Conservation (phyloP, 2,329 filamentous ascomycete genomes). For the Fusarium drepaniforme region DNA sequence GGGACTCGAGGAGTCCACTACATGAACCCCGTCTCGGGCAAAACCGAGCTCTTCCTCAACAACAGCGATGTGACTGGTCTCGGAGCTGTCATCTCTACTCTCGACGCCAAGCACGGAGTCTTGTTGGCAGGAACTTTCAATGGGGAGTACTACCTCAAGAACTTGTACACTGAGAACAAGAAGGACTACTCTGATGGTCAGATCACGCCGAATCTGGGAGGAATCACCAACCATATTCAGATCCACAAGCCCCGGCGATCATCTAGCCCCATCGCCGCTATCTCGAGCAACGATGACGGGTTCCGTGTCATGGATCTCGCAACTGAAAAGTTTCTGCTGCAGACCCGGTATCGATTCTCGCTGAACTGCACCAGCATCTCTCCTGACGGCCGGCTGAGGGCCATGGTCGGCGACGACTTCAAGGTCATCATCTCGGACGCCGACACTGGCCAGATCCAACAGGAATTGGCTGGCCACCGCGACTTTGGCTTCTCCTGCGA, state of each 20-base stretch:
- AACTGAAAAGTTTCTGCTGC: conserved; percentile 69
- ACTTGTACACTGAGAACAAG: conserved; percentile 55
- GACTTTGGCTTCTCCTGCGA: conserved; percentile 83
- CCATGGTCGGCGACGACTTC: conserved; percentile 77
- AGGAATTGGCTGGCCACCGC: conserved; percentile 71
- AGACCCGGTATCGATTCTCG: conserved; percentile 67
- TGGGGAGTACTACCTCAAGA: conserved; percentile 66
- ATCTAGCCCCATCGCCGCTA: conserved; percentile 65
- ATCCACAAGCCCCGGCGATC: conserved; percentile 67
- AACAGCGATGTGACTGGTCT: conserved; percentile 53
- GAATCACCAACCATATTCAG: conserved; percentile 75
- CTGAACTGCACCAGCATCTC: conserved; percentile 82
- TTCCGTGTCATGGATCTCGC: conserved; percentile 70
- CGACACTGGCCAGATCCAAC: conserved; percentile 70
- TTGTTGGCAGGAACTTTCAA: conserved; percentile 70
- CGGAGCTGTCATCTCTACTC: conserved; percentile 60
- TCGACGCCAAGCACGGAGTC: conserved; percentile 66
- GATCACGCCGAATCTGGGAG: conserved; percentile 62
- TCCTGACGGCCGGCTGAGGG: conserved; percentile 77
- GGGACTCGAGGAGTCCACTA: conserved; percentile 62
- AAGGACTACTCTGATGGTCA: conserved; percentile 56
- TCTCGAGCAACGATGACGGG: conserved; percentile 72
- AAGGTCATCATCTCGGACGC: conserved; percentile 77
- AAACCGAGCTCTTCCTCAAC: conserved; percentile 58
- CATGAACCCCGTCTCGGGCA: conserved; percentile 63